A percentile compares a stretch with the other conserved stretches of the same genome.
Evolutionary conservation across 2,329 filamentous ascomycete genomes (phyloP).

Genomic region (Phialophora macrospora): DNA sequence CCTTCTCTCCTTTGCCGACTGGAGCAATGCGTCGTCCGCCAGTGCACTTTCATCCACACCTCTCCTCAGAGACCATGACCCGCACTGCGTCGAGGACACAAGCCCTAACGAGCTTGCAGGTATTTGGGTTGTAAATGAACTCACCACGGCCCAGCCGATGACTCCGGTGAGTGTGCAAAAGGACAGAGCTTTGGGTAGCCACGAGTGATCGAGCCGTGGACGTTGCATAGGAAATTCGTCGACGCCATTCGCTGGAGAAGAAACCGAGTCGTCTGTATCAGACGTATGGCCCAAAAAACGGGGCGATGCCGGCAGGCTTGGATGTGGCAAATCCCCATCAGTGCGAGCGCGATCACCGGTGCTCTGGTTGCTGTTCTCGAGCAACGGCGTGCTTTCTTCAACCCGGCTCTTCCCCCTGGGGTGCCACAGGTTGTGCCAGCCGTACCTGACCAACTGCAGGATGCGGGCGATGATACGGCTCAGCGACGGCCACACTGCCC

Average conservation of each 20-base stretch:
- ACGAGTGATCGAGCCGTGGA: not conserved
- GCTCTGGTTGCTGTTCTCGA: not conserved
- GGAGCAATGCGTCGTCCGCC: conserved; percentile 6
- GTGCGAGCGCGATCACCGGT: not conserved
- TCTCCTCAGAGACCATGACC: not conserved
- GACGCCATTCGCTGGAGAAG: not conserved
- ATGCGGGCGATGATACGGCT: not conserved
- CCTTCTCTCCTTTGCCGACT: conserved; percentile 23
- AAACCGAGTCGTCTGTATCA: not conserved
- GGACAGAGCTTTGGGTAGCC: not conserved
- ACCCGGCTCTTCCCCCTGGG: not conserved
- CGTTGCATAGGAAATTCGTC: not conserved
- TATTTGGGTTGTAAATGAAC: not conserved
- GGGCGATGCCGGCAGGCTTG: not conserved
- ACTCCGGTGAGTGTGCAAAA: not conserved
- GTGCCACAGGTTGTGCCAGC: not conserved
- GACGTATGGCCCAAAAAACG: not conserved
- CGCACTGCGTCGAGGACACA: not conserved
- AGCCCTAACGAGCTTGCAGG: not conserved
- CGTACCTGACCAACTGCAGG: not conserved
- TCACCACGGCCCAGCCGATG: not conserved
- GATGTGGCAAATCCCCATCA: not conserved
- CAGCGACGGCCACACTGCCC: not conserved
- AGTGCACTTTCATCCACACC: not conserved
- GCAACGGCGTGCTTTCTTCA: not conserved